Evolutionary conservation across 108 stramenopile genomes (phyloP).

Genomic region (Nitzschia inconspicua): DNA sequence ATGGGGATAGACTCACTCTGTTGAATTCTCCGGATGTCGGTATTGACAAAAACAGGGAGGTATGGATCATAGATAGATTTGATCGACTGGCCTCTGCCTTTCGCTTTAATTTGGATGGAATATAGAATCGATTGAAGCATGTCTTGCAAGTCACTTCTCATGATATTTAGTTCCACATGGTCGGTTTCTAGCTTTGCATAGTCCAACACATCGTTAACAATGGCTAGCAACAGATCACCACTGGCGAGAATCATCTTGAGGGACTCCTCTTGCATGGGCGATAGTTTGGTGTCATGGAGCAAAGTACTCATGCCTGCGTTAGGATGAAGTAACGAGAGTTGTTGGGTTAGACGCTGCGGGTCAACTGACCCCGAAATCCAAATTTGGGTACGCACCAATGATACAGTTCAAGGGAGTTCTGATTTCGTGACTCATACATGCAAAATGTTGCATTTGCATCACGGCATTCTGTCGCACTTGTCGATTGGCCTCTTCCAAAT

Average conservation of each 20-base stretch:
- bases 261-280: background rate
- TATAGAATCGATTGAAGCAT: slow-evolving; percentile 21
- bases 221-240: slow-evolving; percentile 18
- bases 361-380: background rate
- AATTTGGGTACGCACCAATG: slow-evolving; percentile 11
- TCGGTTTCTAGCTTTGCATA: slow-evolving; percentile 28
- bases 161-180: slow-evolving; percentile 10
- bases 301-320: slow-evolving; percentile 6
- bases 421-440: slow-evolving; percentile 31
- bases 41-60: slow-evolving; percentile 23
- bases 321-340: background rate
- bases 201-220: slow-evolving; percentile 33
- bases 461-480: background rate
- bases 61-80: slow-evolving; percentile 12
- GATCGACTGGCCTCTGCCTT: slow-evolving; percentile 3
- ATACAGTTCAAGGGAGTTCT: slow-evolving; percentile 35
- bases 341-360: background rate
- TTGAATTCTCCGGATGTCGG: slow-evolving; percentile 39
- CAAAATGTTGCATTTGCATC: slow-evolving; percentile 31
- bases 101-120: slow-evolving; percentile 26
- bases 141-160: slow-evolving; percentile 4
- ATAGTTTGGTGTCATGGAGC: background rate
- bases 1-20: slow-evolving; percentile 1
- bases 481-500: slow-evolving; percentile 19
- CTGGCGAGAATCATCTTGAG: slow-evolving; percentile 18